Evolutionary conservation across 2,329 filamentous ascomycete species (phyloP), one percentile per base, ranked within the genome.

Genomic region (Phaeophleospora eucalypticola): DNA sequence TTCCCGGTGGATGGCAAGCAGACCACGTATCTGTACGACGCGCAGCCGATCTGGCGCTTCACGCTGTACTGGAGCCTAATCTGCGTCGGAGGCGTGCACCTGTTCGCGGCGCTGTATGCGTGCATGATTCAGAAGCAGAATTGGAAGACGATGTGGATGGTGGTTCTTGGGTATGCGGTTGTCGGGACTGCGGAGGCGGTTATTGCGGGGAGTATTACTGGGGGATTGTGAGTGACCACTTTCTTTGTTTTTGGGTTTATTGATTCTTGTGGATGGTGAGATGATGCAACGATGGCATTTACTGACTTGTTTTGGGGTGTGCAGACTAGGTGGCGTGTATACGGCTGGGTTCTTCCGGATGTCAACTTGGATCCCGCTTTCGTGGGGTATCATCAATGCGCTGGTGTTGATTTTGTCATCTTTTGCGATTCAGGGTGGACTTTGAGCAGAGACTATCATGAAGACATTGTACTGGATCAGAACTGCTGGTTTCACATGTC

Each of bases 341-440:
- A 80, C 82, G 58, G 80, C 85, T 2, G 90, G 89, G 36, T 88
- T 85, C 68, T 95, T 91, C 65, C 77, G 83, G 60, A 93, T 95
- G 89, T 91, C 89, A 37, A 95, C 90, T 0, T 95, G 89, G 89
- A 87, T 95, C 42, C 90, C 90, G 0, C 86, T 93, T 61, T 79
- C 90, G 17, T 95, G 90, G 90, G 87, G 82, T 1, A 78, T 87
- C 62, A 85, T 91, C 66, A 95, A 89, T 65, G 83, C 91, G 8
- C 67, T 95, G 38, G 78, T 94, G 21, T 73, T 96, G 37, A 82
- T 95, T 41, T 74, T 95, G 52, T 93, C 89, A 4, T 93, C 88
- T 3, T 95, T 95, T 66, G 87, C 89, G n/a, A 90, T 95, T 42
- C 89, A 94, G 64, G 89, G 89, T 40, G 89, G 87, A 33, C 75